Evolutionary conservation across 192 early-diverging fungal species (phyloP), one percentile per base, ranked within the genome.

Genomic region (Kappamyces sp.): DNA sequence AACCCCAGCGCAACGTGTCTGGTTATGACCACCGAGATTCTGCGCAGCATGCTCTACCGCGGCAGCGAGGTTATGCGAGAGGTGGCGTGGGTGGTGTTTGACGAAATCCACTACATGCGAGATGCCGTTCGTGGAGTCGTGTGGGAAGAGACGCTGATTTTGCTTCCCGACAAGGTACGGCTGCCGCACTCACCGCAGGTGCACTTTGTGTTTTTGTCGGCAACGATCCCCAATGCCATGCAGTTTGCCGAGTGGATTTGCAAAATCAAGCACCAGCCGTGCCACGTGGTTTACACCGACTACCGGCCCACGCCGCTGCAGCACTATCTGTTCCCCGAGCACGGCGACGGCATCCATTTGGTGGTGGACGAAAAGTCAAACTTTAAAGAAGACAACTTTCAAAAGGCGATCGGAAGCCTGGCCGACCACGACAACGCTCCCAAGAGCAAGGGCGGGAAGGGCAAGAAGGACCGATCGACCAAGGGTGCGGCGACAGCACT

Each of bases 11-110:
- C 96, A 0, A 88, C 86, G 9, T 95, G 92, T 55, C 65, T 96
- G 45, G 93, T 98, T 29, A 98, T 98, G 96, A 98, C 96, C 0
- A 98, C 96, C 0, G 96, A 98, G 74, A 98, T 98, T 88, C 71
- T 98, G 49, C 79, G 96, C 32, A 86, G 84, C 42, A 98, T 98
- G 96, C 78, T 98, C 29, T 98, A 98, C 71, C 84, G 93, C 45
- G 96, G 96, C 11, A 90, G 86, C 15, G 93, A 96, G 63, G 78
- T 98, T 46, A 88, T 96, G 82, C 83, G 94, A 47, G 96, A 98
- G 72, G 91, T 98, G 1, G 86, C 91, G 1, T 98, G 93, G 93
- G 91, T 98, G 34, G 80, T 98, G 34, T 98, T 93, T 72, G 96
- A 98, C 65, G 96, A 98, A 78, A 90, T 98, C 52, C 96, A 96